Conservation (phyloP, 169 alveolate genomes). For the Babesia ovis region DNA sequence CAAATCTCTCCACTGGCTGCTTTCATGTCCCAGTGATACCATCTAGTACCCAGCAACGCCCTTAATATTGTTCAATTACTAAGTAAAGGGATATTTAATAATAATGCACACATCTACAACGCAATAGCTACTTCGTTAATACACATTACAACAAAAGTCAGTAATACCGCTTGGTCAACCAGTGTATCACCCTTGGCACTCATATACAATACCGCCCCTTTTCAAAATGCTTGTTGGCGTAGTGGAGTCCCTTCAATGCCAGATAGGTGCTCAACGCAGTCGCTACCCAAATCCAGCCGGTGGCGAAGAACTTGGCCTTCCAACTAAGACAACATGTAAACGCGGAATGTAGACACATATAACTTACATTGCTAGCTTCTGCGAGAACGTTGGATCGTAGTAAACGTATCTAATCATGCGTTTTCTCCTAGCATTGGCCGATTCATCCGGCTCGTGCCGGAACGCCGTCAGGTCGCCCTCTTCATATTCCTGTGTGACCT, state of each 20-base stretch:
- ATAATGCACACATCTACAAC: too few species aligned
- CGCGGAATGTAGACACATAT: not conserved
- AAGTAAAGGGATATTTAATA: too few species aligned
- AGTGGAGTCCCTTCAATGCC: conserved; percentile 22
- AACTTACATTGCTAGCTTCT: conserved; percentile 57
- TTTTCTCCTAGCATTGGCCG: conserved; percentile 13
- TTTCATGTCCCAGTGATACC: too few species aligned
- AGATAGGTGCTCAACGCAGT: conserved; percentile 34
- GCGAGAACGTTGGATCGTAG: conserved; percentile 54
- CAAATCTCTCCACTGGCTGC: too few species aligned
- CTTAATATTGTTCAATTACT: too few species aligned
- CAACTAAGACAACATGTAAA: not conserved
- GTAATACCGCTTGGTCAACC: too few species aligned
- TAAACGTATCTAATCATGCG: conserved; percentile 50
- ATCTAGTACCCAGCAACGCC: too few species aligned
- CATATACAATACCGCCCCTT: conserved; percentile 49
- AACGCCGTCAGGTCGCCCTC: not conserved
- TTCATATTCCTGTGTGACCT: conserved; percentile 40
- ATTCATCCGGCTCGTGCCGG: not conserved
- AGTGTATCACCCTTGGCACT: too few species aligned
- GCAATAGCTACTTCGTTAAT: too few species aligned
- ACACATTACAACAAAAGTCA: too few species aligned
- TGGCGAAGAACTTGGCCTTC: conserved; percentile 60
- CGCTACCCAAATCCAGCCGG: conserved; percentile 64
- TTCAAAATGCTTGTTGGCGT: conserved; percentile 19